A percentile compares a stretch with the other conserved stretches of the same genome.
phyloP scores from a whole-genome alignment of 164 flowering plant species.

The Liquidambar formosana region DNA sequence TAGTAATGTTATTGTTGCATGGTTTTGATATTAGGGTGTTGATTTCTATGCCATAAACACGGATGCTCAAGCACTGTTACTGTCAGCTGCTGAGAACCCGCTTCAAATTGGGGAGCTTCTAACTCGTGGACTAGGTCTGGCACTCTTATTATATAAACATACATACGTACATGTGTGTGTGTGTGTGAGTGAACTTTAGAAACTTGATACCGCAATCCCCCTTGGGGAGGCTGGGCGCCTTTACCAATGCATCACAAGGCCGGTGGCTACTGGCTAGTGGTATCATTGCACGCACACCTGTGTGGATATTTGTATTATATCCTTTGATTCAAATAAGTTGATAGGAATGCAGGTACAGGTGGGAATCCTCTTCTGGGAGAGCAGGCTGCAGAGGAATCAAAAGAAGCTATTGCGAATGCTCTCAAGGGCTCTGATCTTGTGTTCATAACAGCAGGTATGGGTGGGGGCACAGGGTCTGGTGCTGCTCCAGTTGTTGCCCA shows the following conservation, averaged over 20 bases:
- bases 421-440: conserved; percentile 97
- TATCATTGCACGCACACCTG: neutral
- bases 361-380: conserved; percentile 95
- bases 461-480: conserved; percentile 99
- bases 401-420: conserved; percentile 81
- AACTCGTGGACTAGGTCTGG: conserved; percentile 96
- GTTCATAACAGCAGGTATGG: conserved; percentile 98
- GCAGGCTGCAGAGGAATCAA: conserved; percentile 99
- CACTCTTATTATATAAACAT: conserved; percentile 6
- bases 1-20: conserved; percentile 5
- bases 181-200: too few species aligned
- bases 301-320: too few species aligned
- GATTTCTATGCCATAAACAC: conserved; percentile 98
- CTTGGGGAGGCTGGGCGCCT: neutral
- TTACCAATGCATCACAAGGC: neutral
- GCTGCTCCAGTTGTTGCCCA: conserved; percentile 99
- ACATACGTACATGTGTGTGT: neutral
- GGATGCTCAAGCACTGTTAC: conserved; percentile 81
- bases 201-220: too few species aligned
- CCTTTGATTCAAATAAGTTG: conserved; percentile 23
- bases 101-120: conserved; percentile 96
- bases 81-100: conserved; percentile 85
- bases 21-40: conserved; percentile 57
- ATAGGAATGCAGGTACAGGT: conserved; percentile 79
- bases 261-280: neutral